A percentile compares a stretch with the other conserved stretches of the same genome.
These are phyloP conservation scores for Acanthamoeba sp. DNA, from an alignment of 208 protist species.

Conservation along the genomic window DNA sequence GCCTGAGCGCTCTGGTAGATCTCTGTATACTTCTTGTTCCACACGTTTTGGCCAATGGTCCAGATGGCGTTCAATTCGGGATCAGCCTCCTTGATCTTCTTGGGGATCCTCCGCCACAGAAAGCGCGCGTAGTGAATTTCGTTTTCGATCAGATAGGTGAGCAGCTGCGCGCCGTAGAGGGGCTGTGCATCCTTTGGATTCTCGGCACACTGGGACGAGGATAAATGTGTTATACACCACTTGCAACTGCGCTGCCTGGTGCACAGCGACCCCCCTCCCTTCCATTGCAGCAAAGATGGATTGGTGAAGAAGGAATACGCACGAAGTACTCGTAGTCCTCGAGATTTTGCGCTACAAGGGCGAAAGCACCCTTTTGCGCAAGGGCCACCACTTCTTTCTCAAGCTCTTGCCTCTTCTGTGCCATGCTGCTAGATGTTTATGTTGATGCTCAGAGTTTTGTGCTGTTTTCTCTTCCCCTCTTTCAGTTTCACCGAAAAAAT, in stretches of 20 bases:
- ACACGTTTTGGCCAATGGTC: slow-evolving; percentile 63
- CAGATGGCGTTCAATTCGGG: slow-evolving; percentile 74
- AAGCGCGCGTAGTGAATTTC: slow-evolving; percentile 62
- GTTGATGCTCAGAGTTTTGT: too few species aligned
- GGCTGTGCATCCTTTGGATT: slow-evolving; percentile 61
- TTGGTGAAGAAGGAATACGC: background rate
- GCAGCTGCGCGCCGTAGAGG: slow-evolving; percentile 35
- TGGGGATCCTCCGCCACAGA: slow-evolving; percentile 66
- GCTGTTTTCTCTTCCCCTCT: too few species aligned
- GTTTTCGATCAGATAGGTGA: slow-evolving; percentile 72
- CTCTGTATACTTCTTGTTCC: slow-evolving; percentile 70
- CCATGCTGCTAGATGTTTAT: background rate
- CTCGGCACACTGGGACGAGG: slow-evolving; percentile 41
- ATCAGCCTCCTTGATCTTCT: slow-evolving; percentile 61
- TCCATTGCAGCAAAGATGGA: background rate
- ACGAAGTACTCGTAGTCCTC: slow-evolving; percentile 67
- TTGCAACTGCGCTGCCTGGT: background rate
- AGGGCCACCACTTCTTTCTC: slow-evolving; percentile 44
- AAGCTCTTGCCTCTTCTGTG: slow-evolving; percentile 46
- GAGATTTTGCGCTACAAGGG: slow-evolving; percentile 10
- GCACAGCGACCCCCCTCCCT: background rate
- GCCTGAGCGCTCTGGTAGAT: slow-evolving; percentile 54
- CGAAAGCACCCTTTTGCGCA: slow-evolving; percentile 54
- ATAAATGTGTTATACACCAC: background rate
- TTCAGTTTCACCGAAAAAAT: too few species aligned